Base-by-base conservation (phyloP, 2,329 filamentous ascomycete species). In the Aureobasidium mangrovei region DNA sequence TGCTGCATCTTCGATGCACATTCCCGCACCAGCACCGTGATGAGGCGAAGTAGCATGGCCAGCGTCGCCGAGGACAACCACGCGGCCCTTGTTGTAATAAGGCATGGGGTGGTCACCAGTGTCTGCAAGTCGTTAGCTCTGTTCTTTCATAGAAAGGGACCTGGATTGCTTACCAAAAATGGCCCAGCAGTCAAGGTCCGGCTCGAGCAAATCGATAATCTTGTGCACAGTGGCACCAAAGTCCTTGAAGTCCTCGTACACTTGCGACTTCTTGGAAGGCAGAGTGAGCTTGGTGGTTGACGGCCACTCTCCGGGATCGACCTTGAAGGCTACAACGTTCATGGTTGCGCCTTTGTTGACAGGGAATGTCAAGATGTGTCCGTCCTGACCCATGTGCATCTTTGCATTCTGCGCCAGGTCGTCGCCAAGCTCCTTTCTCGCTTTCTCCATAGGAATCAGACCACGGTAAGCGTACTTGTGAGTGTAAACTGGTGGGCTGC, bases 401-500 rank as follows among this genome's bases (percentile, higher is more conserved):
- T 77, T 75, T 12, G 72, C 66, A 10, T 76, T 79, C 27, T 64
- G 61, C 0, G 77, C 74, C 36, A 76, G 67, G 38, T 79, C 67
- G 7, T 73, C 64, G 2, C 79, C 77, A 2, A 85, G 59, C 2
- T 72, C 71, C 8, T 69, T 63, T 1, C 70, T 64, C 0, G 79
- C 81, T 12, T 74, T 64, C 1, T 72, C 68, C 74, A 85, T 85
- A 0, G 82, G 79, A 2, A 85, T 71, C 2, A 86, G 65, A 0
- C 78, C 78, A 5, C 83, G 74, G 65, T 83, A 86, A 33, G 79
- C 83, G 65, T 79, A 80, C 58, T 83, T 81, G 32, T 76, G 70
- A 0, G 75, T 76, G 62, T 81, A 85, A 1, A 69, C 64, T 0
- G 81, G 71, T 28, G 72, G 63, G 0, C 73, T 67, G 3, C 72